phyloP scores from a whole-genome alignment of 306 rosid genomes.

The Cucurbita argyrosperma region DNA sequence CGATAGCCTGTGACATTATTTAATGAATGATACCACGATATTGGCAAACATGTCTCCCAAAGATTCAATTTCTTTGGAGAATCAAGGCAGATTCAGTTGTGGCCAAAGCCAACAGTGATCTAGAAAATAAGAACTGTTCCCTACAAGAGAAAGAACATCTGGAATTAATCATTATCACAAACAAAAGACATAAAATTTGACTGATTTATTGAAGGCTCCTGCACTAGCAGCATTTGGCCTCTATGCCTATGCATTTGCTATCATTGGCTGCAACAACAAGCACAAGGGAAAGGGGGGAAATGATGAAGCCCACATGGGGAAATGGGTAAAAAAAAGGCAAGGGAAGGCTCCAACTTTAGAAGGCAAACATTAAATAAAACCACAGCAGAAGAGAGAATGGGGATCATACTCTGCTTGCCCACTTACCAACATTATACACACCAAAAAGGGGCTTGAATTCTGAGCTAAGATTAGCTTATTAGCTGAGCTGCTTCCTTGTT shows the following conservation, averaged over 20 bases:
- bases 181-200: not conserved
- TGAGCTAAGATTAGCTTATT: not conserved
- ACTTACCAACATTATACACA: slow-evolving; percentile 26
- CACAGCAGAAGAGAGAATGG: slow-evolving; percentile 10
- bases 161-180: slow-evolving; percentile 3
- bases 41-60: not conserved
- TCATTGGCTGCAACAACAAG: slow-evolving; percentile 5
- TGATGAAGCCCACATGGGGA: slow-evolving; percentile 5
- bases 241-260: not conserved
- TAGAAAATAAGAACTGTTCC: not conserved
- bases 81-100: not conserved
- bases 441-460: slow-evolving; percentile 8
- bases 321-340: not conserved
- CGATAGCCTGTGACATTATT: too few species aligned
- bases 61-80: not conserved
- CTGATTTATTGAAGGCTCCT: not conserved
- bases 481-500: not conserved
- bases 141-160: not conserved
- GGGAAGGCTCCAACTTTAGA: not conserved
- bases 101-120: not conserved
- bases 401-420: slow-evolving; percentile 21
- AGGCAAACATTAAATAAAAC: not conserved
- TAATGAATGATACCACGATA: not conserved
- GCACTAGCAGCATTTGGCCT: not conserved
- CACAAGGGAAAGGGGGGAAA: not conserved